These are phyloP conservation scores for Xylona heveae DNA, from an alignment of 495 filamentous ascomycete species.

Conservation along the genomic window DNA sequence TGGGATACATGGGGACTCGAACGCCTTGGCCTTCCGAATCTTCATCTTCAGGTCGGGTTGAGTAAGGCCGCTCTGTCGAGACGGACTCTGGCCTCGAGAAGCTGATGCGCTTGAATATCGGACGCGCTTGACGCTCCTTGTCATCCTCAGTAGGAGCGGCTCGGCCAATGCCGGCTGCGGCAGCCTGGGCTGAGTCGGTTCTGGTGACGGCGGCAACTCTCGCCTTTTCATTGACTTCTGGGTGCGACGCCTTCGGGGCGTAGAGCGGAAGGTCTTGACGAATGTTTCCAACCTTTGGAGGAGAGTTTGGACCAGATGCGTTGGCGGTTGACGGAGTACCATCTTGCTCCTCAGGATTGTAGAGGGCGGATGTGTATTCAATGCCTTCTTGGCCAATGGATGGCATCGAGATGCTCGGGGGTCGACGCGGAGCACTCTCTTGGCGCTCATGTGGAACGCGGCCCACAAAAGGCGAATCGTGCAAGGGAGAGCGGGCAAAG, in stretches of 20 bases:
- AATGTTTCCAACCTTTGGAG: constrained; percentile 55
- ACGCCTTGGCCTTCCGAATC: constrained; percentile 72
- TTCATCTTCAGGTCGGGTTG: constrained; percentile 25
- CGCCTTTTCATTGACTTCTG: constrained; percentile 54
- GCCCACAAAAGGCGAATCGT: constrained; percentile 37
- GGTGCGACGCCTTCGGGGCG: constrained; percentile 76
- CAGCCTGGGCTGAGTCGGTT: constrained; percentile 69
- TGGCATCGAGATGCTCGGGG: constrained; percentile 61
- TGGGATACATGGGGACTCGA: constrained; percentile 80
- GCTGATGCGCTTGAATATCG: constrained; percentile 22
- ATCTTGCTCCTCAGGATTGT: constrained; percentile 11
- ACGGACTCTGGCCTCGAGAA: constrained; percentile 28
- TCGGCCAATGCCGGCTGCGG: constrained; percentile 59
- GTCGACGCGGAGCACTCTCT: constrained; percentile 37
- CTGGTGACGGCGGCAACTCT: constrained; percentile 64
- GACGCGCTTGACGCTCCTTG: constrained; percentile 26
- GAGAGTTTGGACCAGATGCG: constrained; percentile 21
- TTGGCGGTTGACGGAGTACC: constrained; percentile 12
- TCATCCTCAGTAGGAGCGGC: constrained; percentile 33
- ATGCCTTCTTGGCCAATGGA: constrained; percentile 74
- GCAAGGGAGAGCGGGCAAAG: constrained; percentile 72
- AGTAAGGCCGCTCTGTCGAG: constrained; percentile 24
- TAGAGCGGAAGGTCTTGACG: constrained; percentile 66
- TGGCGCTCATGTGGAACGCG: too few species aligned
- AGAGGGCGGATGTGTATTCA: constrained; percentile 53